A percentile compares a stretch with the other conserved stretches of the same genome.
Conservation (phyloP, 345 rosid genomes). For the Viola odorata region DNA sequence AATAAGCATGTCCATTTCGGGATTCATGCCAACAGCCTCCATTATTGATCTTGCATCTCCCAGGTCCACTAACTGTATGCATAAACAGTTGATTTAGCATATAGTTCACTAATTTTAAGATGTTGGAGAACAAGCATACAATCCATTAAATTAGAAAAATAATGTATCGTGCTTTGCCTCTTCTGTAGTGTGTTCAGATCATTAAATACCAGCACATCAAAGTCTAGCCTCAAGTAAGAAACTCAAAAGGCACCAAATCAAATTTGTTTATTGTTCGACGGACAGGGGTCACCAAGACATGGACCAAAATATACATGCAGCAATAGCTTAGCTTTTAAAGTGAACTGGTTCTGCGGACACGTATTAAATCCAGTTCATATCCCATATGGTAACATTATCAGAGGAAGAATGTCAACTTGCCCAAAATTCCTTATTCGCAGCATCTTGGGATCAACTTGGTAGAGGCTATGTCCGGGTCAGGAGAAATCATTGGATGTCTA, state of each 20-base stretch:
- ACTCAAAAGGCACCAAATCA: background rate
- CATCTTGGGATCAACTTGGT: no score
- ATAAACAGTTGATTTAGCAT: background rate
- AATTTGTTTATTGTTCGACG: background rate
- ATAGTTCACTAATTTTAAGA: slow-evolving; percentile 5
- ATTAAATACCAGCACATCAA: background rate
- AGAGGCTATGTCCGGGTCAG: no score
- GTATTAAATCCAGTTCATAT: no score
- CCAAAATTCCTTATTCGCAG: no score
- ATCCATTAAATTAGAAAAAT: background rate
- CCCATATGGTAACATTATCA: no score
- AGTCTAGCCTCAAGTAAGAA: background rate
- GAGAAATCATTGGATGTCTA: no score
- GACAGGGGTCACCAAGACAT: background rate
- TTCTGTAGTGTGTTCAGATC: background rate
- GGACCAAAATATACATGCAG: background rate
- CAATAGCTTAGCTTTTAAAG: background rate
- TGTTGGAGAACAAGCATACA: background rate
- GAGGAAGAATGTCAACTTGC: no score
- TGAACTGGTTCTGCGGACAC: no score
- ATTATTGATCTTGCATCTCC: slow-evolving; percentile 59
- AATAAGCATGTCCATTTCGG: slow-evolving; percentile 45
- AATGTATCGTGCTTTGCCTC: background rate
- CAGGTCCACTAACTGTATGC: slow-evolving; percentile 55
- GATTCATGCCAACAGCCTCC: slow-evolving; percentile 75